phyloP scores from a whole-genome alignment of 1,284 basidiomycete species.

The Papiliotrema terrestris region DNA sequence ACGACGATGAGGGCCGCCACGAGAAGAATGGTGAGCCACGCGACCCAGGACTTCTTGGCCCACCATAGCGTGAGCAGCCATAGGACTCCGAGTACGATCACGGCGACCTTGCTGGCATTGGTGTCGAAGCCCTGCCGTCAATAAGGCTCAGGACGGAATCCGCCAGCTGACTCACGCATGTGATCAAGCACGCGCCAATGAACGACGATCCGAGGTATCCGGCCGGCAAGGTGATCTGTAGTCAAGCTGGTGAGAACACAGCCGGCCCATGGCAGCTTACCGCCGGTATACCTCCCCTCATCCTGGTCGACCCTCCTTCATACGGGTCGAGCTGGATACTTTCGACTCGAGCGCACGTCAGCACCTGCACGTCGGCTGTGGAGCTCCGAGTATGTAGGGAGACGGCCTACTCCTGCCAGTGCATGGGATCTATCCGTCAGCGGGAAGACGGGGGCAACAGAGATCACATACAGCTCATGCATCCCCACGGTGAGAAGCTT shows the following conservation, averaged over 20 bases:
- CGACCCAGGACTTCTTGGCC: conserved; percentile 72
- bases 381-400: neutral
- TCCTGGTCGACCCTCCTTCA: conserved; percentile 87
- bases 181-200: conserved; percentile 83
- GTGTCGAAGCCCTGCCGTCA: conserved; percentile 68
- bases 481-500: conserved; percentile 85
- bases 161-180: conserved; percentile 57
- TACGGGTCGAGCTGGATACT: conserved; percentile 64
- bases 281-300: conserved; percentile 87
- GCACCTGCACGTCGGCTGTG: conserved; percentile 49
- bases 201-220: conserved; percentile 89
- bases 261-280: conserved; percentile 55
- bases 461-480: conserved; percentile 63
- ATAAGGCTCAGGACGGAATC: neutral
- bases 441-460: neutral
- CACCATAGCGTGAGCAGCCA: conserved; percentile 90
- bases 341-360: conserved; percentile 89
- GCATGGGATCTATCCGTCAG: conserved; percentile 69
- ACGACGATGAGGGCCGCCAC: conserved; percentile 42
- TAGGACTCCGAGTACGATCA: conserved; percentile 73
- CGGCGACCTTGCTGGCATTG: conserved; percentile 85
- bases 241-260: neutral
- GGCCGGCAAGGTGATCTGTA: conserved; percentile 58
- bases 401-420: conserved; percentile 55
- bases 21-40: conserved; percentile 45